These are phyloP conservation scores for Moesziomyces parantarcticus DNA, from an alignment of 1,284 basidiomycete genomes.

Conservation along the genomic window DNA sequence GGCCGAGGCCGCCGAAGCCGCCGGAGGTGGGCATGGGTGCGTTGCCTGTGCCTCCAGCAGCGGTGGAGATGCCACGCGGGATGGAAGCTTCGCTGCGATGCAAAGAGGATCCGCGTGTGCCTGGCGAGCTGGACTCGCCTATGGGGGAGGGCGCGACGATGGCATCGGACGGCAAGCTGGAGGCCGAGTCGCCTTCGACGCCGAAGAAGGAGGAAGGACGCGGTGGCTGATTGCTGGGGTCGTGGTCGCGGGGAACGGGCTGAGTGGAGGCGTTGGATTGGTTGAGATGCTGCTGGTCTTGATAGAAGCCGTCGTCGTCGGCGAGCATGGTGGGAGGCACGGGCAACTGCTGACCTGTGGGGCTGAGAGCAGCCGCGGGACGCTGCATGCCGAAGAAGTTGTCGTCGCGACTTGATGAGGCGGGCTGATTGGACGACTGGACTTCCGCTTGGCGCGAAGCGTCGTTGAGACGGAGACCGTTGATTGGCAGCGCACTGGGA, in stretches of 20 bases:
- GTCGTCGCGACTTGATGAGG: constrained; percentile 15
- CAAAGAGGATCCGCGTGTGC: constrained; percentile 21
- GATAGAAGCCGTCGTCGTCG: constrained; percentile 39
- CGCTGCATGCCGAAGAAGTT: constrained; percentile 59
- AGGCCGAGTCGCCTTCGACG: constrained; percentile 17
- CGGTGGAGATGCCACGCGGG: constrained; percentile 50
- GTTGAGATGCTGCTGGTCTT: constrained; percentile 34
- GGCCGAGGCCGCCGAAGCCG: constrained; percentile 44
- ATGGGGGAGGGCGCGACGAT: constrained; percentile 2
- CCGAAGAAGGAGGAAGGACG: constrained; percentile 56
- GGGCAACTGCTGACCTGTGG: constrained; percentile 42
- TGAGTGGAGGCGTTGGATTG: constrained; percentile 19
- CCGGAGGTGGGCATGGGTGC: constrained; percentile 43
- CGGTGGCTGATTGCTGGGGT: constrained; percentile 9
- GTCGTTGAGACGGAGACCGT: constrained; percentile 19
- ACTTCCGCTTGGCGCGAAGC: constrained; percentile 9
- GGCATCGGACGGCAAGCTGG: constrained; percentile 18
- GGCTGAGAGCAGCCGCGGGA: constrained; percentile 44
- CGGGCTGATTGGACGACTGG: constrained; percentile 6
- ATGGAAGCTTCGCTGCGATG: constrained; percentile 22
- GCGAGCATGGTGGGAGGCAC: constrained; percentile 31
- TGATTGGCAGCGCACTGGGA: constrained; percentile 17
- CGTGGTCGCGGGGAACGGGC: constrained; percentile 26
- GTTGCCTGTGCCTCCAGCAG: constrained; percentile 56
- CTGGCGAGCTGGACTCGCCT: constrained; percentile 15